Base-by-base conservation (phyloP, 495 filamentous ascomycete species). In the Clavariopsis aquatica region DNA sequence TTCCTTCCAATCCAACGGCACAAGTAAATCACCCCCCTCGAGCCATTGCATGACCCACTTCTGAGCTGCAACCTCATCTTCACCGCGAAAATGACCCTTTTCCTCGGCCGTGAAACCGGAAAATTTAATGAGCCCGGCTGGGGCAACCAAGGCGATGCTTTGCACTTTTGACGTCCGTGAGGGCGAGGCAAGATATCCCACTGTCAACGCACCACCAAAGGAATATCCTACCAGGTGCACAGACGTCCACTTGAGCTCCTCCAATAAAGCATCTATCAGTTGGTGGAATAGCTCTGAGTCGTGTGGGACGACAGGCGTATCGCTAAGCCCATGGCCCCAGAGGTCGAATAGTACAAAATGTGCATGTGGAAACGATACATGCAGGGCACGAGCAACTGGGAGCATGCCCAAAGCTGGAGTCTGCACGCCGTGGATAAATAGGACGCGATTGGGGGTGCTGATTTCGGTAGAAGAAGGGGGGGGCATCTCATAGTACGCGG, bases 1-100 rank as follows among this genome's bases (percentile, higher is more conserved):
- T 66, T 80, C 76, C 66, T 73, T 65, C 79, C 79, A 82, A 60
- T 77, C 76, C 15, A 53, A 20, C 22, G 78, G 78, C 24, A 80
- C 38, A n/a, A 72, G 60, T 27, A 76, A 64, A 3, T 69, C 19
- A 0, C 78, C 78, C 0, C 78, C 77, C 54, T 78, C 78, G 17
- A 78, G 69, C 8, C 68, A 74, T 28, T 72, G 65, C 17, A 78
- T 36, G 20, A 79, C 68, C 73, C 72, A 77, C n/a, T 62, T 67
- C 49, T 60, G 55, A 41, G 74, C 76, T 46, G 59, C 53, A 17
- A 70, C 72, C 46, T 73, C 72, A 23, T 38, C 57, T 15, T 47
- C 64, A 47, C 59, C 59, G 9, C 41, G 29, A 9, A 67, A 26
- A 19, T 57, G 27, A 12, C 24, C 45, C 27, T 51, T 45, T 31